Conservation (phyloP, 805 yeast genomes). For the Wickerhamomyces queroliae region DNA sequence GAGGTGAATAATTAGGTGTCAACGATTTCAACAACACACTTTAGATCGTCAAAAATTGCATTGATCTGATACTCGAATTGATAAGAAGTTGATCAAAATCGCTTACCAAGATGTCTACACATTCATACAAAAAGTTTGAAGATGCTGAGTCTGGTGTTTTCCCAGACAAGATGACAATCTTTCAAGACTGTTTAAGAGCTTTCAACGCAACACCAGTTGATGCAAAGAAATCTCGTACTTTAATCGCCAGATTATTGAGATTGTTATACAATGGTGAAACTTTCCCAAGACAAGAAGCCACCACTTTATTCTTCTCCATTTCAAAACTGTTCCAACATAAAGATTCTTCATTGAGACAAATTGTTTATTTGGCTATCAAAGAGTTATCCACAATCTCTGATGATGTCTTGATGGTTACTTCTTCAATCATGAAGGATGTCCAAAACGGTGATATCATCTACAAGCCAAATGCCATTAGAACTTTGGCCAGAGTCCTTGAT, state of each 20-base stretch:
- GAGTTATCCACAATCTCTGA: constrained; percentile 80
- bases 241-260: constrained; percentile 78
- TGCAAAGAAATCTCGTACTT: constrained; percentile 77
- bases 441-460: constrained; percentile 82
- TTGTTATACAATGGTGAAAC: constrained; percentile 80
- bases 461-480: constrained; percentile 93
- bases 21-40: no score
- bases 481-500: constrained; percentile 85
- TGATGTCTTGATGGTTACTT: constrained; percentile 95
- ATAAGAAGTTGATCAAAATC: neutral
- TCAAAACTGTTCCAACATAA: constrained; percentile 93
- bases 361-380: constrained; percentile 90
- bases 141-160: constrained; percentile 58
- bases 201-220: constrained; percentile 90
- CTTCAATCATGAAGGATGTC: constrained; percentile 96
- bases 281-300: constrained; percentile 85
- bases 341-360: constrained; percentile 81
- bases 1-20: no score
- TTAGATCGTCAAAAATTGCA: no score
- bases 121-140: constrained; percentile 78
- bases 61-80: neutral
- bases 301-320: constrained; percentile 87
- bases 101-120: constrained; percentile 63
- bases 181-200: constrained; percentile 89
- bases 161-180: constrained; percentile 96